Base-by-base conservation (phyloP, 352 stramenopile species). In the Phytopythium mirpurense region DNA sequence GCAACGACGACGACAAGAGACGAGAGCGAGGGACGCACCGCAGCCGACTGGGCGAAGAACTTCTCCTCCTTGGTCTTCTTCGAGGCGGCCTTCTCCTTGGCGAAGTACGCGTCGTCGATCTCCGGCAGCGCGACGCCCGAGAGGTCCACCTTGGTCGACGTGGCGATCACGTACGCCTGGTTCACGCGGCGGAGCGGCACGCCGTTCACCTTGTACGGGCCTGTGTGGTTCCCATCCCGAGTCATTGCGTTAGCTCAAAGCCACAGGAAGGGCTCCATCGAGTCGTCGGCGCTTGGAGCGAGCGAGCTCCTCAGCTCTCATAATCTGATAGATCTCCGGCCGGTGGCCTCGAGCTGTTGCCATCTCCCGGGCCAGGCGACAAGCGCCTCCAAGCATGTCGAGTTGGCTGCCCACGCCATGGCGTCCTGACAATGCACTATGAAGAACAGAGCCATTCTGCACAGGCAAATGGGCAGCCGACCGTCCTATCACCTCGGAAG, bases 131-230 rank as follows among this genome's bases (percentile, higher is more conserved):
- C 83, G 1, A 99, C 86, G 51, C 74, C 79, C 38, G 75, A 79
- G 50, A 99, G 76, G 83, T 98, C 85, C 2, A 99, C 78, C 82
- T 97, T 99, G 60, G 96, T 98, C 38, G 89, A 98, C 48, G 97
- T 99, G 56, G 93, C 97, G 68, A 99, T 99, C 40, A 99, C 96
- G 72, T 99, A 99, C 40, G 94, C 81, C 85, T 98, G 96, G 83
- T 99, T 99, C 48, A 99, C 95, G 58, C 97, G 95, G 65, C 96
- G 90, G 52, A 99, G 74, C 24, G 97, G 97, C 26, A 99, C 96
- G 62, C 96, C 97, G 85, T 99, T 99, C 49, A 99, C 86, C 83
- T 98, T 97, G 92, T 98, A 99, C 27, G 97, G 97, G 67, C 97
- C 97, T 97, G 53, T 2, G 8, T n/a, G n/a, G n/a, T n/a, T n/a